Evolutionary conservation across 2,329 filamentous ascomycete genomes (phyloP), one percentile per base, ranked within the genome.

Genomic region (Westerdykella sp.): DNA sequence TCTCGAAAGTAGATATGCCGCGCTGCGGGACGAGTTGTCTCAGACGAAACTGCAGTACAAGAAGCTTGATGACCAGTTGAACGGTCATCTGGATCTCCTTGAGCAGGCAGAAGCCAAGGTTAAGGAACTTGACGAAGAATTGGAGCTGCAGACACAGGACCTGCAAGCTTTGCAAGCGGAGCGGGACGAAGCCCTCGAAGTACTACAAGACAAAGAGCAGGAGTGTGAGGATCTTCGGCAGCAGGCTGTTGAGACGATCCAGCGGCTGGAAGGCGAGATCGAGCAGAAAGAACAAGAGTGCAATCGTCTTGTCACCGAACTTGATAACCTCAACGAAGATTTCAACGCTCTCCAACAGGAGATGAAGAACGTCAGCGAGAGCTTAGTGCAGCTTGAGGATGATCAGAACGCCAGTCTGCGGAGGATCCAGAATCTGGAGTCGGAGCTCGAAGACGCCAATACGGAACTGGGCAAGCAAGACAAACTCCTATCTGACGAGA

Each of bases 281-380:
- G 85, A 90, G 42, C 78, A 84, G 58, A 84, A 84, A 47, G 79
- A 79, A 36, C 78, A 81, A 5, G 85, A 91, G 53, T 80, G 83
- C 34, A 77, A 84, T 51, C 79, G 80, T 12, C 69, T 93, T 21
- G 78, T 84, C 44, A 74, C 79, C 12, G 87, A 93, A 34, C 70
- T 95, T 12, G 79, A 80, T 48, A 84, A 87, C 50, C 80, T 84
- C 41, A 82, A 82, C 11, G 90, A 97, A 59, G 94, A 93, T 62
- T 91, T 96, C 66, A 82, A 84, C 51, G 86, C 87, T n/a, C 71
- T 98, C 41, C 91, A 97, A 61, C 82, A 85, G 46, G 93, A 97
- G 73, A 93, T 98, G 83, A 85, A 90, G 50, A 84, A 84, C 55
- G 84, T 96, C 68, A 94, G 86, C 57, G 88, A 95, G 55, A 85